Percentiles rank a stretch among this genome's conserved stretches.
Conservation (phyloP, 2,329 filamentous ascomycete species). For the Gyromitra esculenta region DNA sequence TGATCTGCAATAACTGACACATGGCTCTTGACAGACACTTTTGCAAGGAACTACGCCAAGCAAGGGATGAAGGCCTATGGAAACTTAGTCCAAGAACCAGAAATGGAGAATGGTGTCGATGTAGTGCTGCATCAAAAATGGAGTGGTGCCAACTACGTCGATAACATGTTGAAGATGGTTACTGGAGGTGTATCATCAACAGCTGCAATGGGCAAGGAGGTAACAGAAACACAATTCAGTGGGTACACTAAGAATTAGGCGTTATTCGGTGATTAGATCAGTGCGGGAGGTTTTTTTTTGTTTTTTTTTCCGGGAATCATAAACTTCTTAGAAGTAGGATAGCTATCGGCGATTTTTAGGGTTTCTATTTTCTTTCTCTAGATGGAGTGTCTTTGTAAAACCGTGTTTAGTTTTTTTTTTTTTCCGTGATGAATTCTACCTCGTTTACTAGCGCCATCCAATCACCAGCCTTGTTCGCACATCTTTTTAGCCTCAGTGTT, state of each 20-base stretch:
- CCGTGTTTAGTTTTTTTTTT: background rate
- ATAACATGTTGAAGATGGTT: slow-evolving; percentile 97
- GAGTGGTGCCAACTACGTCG: slow-evolving; percentile 93
- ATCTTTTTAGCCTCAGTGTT: background rate
- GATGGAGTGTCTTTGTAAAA: slow-evolving; percentile 16
- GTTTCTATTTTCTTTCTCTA: slow-evolving; percentile 10
- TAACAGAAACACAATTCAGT: slow-evolving; percentile 94
- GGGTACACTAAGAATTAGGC: slow-evolving; percentile 56
- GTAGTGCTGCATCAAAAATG: slow-evolving; percentile 99
- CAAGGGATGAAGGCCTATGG: slow-evolving; percentile 96
- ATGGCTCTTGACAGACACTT: slow-evolving; percentile 67
- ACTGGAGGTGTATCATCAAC: slow-evolving; percentile 90
- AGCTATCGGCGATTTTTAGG: background rate
- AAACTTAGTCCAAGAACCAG: slow-evolving; percentile 96
- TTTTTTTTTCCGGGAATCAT: background rate
- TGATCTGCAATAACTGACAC: slow-evolving; percentile 9
- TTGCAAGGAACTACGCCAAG: slow-evolving; percentile 81
- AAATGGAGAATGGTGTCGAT: slow-evolving; percentile 89
- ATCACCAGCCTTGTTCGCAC: background rate
- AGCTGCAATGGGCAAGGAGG: slow-evolving; percentile 95
- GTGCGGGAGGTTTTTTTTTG: background rate
- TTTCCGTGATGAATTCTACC: background rate
- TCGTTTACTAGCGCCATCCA: slow-evolving; percentile 6
- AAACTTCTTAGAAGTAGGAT: background rate
- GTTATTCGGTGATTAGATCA: background rate